These are phyloP conservation scores for Saccharum hybrid DNA, from an alignment of 202 grass and related monocot species.

Conservation along the genomic window DNA sequence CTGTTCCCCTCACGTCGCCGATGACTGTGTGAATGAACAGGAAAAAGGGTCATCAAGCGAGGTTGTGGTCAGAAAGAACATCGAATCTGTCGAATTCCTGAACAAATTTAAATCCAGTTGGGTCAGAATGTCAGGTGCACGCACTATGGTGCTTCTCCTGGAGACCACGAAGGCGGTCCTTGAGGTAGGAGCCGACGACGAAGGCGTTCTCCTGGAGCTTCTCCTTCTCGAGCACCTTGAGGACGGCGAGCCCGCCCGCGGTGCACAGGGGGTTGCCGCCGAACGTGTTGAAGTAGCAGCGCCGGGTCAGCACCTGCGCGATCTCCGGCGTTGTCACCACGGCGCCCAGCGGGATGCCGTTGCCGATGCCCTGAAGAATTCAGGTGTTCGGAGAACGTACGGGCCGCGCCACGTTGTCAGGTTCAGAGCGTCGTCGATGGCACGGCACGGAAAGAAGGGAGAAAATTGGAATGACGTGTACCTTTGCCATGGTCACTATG, in stretches of 20 bases:
- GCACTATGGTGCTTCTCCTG: constrained; percentile 82
- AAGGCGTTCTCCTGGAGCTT: constrained; percentile 82
- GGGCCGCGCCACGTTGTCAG: not conserved
- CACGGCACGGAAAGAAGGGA: not conserved
- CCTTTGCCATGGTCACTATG: constrained; percentile 96
- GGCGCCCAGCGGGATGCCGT: constrained; percentile 89
- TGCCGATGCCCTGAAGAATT: constrained; percentile 76
- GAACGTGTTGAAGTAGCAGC: constrained; percentile 90
- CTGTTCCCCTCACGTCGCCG: constrained; percentile 80
- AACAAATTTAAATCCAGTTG: not conserved
- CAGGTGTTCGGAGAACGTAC: not conserved
- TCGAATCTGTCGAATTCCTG: not conserved
- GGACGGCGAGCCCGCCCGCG: constrained; percentile 72
- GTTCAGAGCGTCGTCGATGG: not conserved
- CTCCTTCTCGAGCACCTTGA: constrained; percentile 78
- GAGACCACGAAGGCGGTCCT: constrained; percentile 64
- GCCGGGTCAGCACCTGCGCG: constrained; percentile 69
- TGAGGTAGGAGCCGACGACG: constrained; percentile 74
- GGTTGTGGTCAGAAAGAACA: not conserved
- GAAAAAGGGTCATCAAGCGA: not conserved
- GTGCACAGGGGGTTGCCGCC: constrained; percentile 83
- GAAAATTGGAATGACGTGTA: not conserved
- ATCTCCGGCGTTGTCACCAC: constrained; percentile 87
- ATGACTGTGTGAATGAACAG: constrained; percentile 58
- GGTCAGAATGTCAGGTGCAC: not conserved